A percentile compares a stretch with the other conserved stretches of the same genome.
Conservation (phyloP, 495 filamentous ascomycete genomes). For the Tuber indicum region DNA sequence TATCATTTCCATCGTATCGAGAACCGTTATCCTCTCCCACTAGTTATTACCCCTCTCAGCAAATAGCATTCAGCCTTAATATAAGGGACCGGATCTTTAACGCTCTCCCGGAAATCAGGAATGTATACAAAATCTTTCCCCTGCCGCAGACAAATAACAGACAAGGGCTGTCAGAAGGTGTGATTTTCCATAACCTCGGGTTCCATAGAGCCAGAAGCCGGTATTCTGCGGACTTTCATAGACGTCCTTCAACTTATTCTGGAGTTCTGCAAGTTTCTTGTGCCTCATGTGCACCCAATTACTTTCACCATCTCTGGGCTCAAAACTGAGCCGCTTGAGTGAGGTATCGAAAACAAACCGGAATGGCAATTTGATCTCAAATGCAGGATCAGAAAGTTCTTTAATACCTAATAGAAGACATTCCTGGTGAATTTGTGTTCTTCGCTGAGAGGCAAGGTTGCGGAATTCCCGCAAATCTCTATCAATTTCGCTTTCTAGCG, state of each 20-base stretch:
- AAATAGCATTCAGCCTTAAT: background rate
- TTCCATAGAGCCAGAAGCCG: background rate
- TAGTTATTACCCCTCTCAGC: background rate
- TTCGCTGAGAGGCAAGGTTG: no score
- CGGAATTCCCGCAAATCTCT: no score
- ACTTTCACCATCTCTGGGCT: background rate
- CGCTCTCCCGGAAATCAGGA: background rate
- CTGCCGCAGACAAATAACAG: background rate
- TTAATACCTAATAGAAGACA: no score
- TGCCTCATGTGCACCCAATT: background rate
- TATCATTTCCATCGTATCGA: background rate
- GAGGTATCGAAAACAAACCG: background rate
- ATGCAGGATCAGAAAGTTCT: background rate
- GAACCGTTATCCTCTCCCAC: background rate
- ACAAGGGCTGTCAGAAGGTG: background rate
- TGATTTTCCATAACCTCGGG: background rate
- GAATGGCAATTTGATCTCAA: background rate
- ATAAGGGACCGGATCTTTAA: background rate
- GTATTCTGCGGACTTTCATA: background rate
- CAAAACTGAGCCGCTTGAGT: background rate
- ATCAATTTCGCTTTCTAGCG: no score
- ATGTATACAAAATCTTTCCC: background rate
- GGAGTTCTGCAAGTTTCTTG: background rate
- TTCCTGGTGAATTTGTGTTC: no score
- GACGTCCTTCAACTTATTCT: background rate